Evolutionary conservation across 83 land plant genomes (phyloP).

Genomic region (Diphasiastrum complanatum): DNA sequence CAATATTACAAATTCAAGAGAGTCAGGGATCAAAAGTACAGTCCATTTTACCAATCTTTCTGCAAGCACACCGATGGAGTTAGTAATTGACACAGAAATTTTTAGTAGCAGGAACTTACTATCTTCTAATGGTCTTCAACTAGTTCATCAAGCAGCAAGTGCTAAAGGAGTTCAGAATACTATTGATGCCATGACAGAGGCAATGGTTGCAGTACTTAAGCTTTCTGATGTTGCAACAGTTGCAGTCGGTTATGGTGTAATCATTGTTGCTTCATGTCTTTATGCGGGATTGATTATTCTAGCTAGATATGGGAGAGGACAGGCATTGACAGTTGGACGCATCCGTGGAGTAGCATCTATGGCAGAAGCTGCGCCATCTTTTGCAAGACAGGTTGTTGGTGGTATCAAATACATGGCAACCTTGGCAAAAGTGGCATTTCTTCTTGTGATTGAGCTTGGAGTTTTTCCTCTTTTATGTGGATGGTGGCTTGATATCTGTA

Average conservation of each 20-base stretch:
- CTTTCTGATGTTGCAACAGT: conserved; percentile 12
- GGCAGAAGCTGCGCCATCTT: conserved; percentile 11
- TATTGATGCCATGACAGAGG: too few relatives aligned
- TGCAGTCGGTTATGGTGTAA: conserved; percentile 12
- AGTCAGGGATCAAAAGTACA: too few relatives aligned
- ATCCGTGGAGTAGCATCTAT: too few relatives aligned
- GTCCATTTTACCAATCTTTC: too few relatives aligned
- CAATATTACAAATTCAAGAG: too few relatives aligned
- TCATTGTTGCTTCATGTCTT: not conserved
- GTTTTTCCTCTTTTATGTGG: conserved; percentile 10
- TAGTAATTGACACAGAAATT: too few relatives aligned
- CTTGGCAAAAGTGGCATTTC: too few relatives aligned
- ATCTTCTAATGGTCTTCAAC: too few relatives aligned
- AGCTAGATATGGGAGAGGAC: conserved; percentile 4
- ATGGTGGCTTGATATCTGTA: conserved; percentile 18
- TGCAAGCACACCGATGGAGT: too few relatives aligned
- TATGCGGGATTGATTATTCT: not conserved
- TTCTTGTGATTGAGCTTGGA: conserved; percentile 14
- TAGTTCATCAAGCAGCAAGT: too few relatives aligned
- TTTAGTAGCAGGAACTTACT: too few relatives aligned
- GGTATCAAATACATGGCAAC: conserved; percentile 3
- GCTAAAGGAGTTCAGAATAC: not conserved
- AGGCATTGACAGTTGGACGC: conserved; percentile 3
- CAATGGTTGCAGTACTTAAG: not conserved
- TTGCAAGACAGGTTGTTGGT: not conserved